Evolutionary conservation across 2,329 filamentous ascomycete genomes (phyloP).

Genomic region (Verticillium longisporum): DNA sequence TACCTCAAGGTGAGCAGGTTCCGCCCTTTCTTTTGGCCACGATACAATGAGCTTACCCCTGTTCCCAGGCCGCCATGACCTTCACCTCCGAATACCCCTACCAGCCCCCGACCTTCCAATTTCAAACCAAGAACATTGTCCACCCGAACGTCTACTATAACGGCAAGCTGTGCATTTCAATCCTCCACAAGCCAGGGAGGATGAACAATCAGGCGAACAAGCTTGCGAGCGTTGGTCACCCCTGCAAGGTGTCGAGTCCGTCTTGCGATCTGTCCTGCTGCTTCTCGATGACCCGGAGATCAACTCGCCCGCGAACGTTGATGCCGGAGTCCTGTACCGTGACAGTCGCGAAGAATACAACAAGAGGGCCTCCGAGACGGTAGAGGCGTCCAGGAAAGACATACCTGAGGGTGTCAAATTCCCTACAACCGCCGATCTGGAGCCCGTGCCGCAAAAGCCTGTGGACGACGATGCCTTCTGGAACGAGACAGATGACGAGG

Average conservation of each 20-base stretch:
- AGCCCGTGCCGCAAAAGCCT: conserved; percentile 51
- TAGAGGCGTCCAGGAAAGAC: conserved; percentile 68
- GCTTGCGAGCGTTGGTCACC: conserved; percentile 93
- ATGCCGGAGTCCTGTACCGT: conserved; percentile 80
- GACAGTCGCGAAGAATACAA: conserved; percentile 67
- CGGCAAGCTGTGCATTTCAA: conserved; percentile 91
- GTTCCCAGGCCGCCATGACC: conserved; percentile 66
- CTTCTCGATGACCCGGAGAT: conserved; percentile 93
- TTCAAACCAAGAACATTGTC: conserved; percentile 65
- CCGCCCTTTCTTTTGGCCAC: neutral
- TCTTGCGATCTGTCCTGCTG: conserved; percentile 85
- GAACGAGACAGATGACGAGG: conserved; percentile 68
- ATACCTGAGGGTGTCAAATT: conserved; percentile 76
- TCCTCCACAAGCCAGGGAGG: conserved; percentile 86
- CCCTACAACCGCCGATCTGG: conserved; percentile 65
- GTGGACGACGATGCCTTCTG: conserved; percentile 75
- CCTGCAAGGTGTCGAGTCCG: conserved; percentile 87
- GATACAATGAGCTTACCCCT: neutral
- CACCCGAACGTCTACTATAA: conserved; percentile 94
- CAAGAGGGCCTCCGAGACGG: conserved; percentile 58
- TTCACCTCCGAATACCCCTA: conserved; percentile 89
- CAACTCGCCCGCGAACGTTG: conserved; percentile 89
- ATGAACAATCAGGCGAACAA: conserved; percentile 83
- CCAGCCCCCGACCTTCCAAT: conserved; percentile 81
- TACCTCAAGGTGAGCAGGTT: conserved; percentile 63